These are phyloP conservation scores for Suillus cothurnatus DNA, from an alignment of 768 basidiomycete genomes.

Conservation along the genomic window DNA sequence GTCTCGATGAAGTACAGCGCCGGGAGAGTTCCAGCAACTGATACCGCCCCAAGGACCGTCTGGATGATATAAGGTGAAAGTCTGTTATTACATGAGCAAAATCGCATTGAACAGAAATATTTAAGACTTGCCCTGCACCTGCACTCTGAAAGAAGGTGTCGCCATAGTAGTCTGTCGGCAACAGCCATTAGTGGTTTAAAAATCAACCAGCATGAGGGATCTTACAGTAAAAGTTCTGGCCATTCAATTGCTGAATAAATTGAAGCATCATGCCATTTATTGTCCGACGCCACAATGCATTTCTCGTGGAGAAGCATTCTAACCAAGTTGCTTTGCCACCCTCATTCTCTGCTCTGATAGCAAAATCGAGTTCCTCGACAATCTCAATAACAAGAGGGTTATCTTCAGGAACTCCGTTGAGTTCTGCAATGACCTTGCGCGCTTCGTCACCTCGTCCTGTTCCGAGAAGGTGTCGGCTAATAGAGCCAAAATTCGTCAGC, in stretches of 20 bases:
- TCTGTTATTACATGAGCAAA: constrained; percentile 27
- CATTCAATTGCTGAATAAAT: constrained; percentile 80
- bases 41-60: constrained; percentile 72
- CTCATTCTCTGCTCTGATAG: constrained; percentile 72
- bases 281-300: constrained; percentile 73
- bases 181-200: constrained; percentile 19
- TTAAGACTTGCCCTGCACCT: constrained; percentile 54
- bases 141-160: constrained; percentile 81
- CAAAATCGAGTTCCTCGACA: constrained; percentile 65
- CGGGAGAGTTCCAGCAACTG: constrained; percentile 71
- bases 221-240: constrained; percentile 81
- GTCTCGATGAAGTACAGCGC: constrained; percentile 69
- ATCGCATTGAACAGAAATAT: neutral
- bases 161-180: constrained; percentile 67
- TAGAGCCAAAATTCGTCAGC: neutral
- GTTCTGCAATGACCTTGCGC: constrained; percentile 58
- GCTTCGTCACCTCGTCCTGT: constrained; percentile 55
- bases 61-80: constrained; percentile 76
- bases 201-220: neutral
- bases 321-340: constrained; percentile 79
- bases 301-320: constrained; percentile 74
- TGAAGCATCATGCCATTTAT: constrained; percentile 83
- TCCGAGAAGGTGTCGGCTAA: constrained; percentile 73
- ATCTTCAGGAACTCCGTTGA: constrained; percentile 65
- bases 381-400: constrained; percentile 60